phyloP scores from a whole-genome alignment of 768 basidiomycete species.

The Kwoniella sp. region DNA sequence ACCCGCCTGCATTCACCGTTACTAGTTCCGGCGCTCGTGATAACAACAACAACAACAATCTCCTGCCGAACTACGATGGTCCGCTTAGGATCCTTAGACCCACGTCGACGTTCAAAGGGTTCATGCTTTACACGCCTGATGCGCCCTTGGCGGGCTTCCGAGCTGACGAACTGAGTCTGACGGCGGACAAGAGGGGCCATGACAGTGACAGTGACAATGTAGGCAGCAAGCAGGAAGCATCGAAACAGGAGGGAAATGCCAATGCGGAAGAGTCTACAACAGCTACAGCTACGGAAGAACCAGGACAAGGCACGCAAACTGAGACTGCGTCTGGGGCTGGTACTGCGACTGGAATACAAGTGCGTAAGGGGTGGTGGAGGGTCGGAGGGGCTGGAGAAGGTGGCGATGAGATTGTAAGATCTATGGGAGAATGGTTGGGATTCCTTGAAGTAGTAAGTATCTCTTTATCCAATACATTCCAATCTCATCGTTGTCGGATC shows the following conservation, averaged over 20 bases:
- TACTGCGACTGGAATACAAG: slow-evolving; percentile 22
- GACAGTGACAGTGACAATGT: background rate
- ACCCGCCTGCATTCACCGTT: slow-evolving; percentile 37
- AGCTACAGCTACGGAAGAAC: background rate
- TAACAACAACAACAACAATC: too few relatives aligned
- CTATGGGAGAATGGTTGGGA: slow-evolving; percentile 48
- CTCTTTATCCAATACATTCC: background rate
- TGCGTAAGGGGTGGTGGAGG: slow-evolving; percentile 45
- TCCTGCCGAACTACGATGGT: slow-evolving; percentile 10
- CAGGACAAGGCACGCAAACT: too few relatives aligned
- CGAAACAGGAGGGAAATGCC: background rate
- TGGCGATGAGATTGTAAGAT: slow-evolving; percentile 46
- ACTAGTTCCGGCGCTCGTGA: too few relatives aligned
- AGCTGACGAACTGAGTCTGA: slow-evolving; percentile 18
- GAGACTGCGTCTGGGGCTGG: too few relatives aligned
- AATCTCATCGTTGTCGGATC: too few relatives aligned
- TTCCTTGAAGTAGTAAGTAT: slow-evolving; percentile 44
- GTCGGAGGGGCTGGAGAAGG: slow-evolving; percentile 47
- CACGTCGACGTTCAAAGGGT: slow-evolving; percentile 30
- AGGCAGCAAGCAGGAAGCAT: background rate
- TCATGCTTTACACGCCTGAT: slow-evolving; percentile 51
- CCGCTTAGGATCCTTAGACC: slow-evolving; percentile 29
- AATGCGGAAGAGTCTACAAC: background rate
- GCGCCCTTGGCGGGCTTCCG: slow-evolving; percentile 42
- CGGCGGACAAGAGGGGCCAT: background rate